Evolutionary conservation across 2,329 filamentous ascomycete species (phyloP).

Genomic region (Pseudogymnoascus sp.): DNA sequence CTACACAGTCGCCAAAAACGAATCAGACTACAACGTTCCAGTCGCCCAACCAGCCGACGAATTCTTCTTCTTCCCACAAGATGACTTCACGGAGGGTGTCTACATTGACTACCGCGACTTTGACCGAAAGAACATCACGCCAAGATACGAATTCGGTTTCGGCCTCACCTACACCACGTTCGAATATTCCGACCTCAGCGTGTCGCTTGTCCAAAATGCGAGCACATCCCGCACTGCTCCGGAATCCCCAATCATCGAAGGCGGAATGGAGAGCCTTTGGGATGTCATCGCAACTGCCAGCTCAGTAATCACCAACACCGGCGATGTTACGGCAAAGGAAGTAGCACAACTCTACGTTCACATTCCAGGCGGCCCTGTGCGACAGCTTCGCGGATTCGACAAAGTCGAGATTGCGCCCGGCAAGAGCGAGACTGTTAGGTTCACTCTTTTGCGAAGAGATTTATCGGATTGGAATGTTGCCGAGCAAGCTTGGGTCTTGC

Average conservation of each 20-base stretch:
- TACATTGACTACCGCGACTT: slow-evolving; percentile 49
- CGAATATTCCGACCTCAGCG: slow-evolving; percentile 20
- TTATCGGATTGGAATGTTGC: slow-evolving; percentile 78
- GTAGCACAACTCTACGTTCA: slow-evolving; percentile 62
- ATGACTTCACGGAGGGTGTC: slow-evolving; percentile 35
- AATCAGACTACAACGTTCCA: slow-evolving; percentile 39
- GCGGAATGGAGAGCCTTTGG: slow-evolving; percentile 55
- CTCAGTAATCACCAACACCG: slow-evolving; percentile 56
- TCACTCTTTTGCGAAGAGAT: slow-evolving; percentile 69
- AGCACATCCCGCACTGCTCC: not conserved
- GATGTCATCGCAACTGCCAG: slow-evolving; percentile 51
- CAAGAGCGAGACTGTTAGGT: slow-evolving; percentile 56
- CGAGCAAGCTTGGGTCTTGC: slow-evolving; percentile 70
- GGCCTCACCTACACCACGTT: slow-evolving; percentile 53
- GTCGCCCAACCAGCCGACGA: slow-evolving; percentile 2
- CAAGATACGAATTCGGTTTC: slow-evolving; percentile 36
- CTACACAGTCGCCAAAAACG: slow-evolving; percentile 57
- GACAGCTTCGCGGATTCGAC: slow-evolving; percentile 73
- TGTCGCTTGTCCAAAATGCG: not conserved
- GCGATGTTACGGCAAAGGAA: slow-evolving; percentile 43
- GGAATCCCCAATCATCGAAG: slow-evolving; percentile 20
- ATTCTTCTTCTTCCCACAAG: slow-evolving; percentile 27
- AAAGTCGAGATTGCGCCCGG: slow-evolving; percentile 66
- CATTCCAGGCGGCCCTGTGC: slow-evolving; percentile 57
- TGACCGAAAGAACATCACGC: slow-evolving; percentile 33